Evolutionary conservation across 2,329 filamentous ascomycete genomes (phyloP), one percentile per base, ranked within the genome.

Genomic region (Microsporum audouinii): DNA sequence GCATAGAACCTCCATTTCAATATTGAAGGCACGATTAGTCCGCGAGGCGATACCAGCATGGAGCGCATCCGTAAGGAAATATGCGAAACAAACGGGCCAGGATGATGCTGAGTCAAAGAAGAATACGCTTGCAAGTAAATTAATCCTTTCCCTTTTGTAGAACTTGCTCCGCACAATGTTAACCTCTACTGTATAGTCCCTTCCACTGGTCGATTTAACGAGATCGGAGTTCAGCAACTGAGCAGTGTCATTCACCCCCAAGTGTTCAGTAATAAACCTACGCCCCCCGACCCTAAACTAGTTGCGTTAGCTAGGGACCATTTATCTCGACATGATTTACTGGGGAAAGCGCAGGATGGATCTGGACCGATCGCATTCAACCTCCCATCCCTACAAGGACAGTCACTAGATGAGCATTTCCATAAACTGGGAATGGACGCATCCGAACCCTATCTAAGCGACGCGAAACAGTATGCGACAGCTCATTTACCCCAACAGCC

Each of bases 141-240:
- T 14, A 7, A 5, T 8, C 45, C 23, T 27, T 23, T 12, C 17
- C 36, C 45, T 10, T 38, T 14, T 17, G 23, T 36, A 45, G 23
- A 43, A 12, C 29, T 29, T 12, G 33, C 31, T 17, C 31, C 2
- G 8, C 39, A n/a, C 17, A 36, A 55, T n/a, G 29, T 23, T 41
- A 10, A 27, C n/a, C 33, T 31, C 17, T 10, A 2, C 12, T n/a
- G 36, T 59, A 36, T 63, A 75, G 75, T 76, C 27, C 70, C 72
- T 17, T 71, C 75, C 3, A 75, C 81, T 61, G 79, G 89, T 57
- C 85, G 94, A 66, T 89, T 88, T 78, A 99, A 95, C 75, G 88
- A 95, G 67, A 91, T 99, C 68, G 90, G 89, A 59, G 89, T 99
- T 43, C 94, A 99, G 76, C 92, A 97, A 70, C 79, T 99, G 67